A percentile compares a stretch with the other conserved stretches of the same genome.
These are phyloP conservation scores for Backusella tarrabulga DNA, from an alignment of 192 early-diverging fungal species.

Conservation along the genomic window DNA sequence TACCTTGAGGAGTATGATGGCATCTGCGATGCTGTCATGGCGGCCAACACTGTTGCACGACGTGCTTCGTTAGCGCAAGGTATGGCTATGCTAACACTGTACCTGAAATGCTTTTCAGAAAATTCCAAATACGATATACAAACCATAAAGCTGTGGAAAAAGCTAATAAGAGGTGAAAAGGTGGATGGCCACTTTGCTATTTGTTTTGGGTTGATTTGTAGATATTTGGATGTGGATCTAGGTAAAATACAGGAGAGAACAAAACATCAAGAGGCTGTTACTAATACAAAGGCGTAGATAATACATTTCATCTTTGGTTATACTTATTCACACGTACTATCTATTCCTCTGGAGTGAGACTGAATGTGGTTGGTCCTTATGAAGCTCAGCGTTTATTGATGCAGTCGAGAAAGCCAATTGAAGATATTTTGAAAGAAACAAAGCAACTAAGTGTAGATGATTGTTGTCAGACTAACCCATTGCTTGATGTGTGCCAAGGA, in stretches of 20 bases:
- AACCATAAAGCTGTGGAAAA: conserved; percentile 37
- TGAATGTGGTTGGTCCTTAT: conserved; percentile 90
- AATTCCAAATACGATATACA: conserved; percentile 11
- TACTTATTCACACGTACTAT: conserved; percentile 87
- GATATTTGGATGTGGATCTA: conserved; percentile 48
- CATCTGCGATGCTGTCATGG: conserved; percentile 35
- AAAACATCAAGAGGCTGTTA: not conserved
- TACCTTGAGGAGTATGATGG: conserved; percentile 29
- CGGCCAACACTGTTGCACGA: conserved; percentile 58
- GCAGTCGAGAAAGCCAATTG: conserved; percentile 51
- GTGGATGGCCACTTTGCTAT: conserved; percentile 76
- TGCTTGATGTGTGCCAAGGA: conserved; percentile 74
- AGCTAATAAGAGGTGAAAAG: conserved; percentile 31
- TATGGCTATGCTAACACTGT: conserved; percentile 63
- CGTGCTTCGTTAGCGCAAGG: conserved; percentile 70
- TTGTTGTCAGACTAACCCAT: conserved; percentile 64
- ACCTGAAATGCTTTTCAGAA: conserved; percentile 56
- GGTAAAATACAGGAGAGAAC: conserved; percentile 36
- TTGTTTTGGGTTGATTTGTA: conserved; percentile 73
- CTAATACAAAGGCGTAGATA: conserved; percentile 40
- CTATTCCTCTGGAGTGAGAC: conserved; percentile 82
- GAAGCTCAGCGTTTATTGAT: conserved; percentile 76
- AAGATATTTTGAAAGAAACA: conserved; percentile 46
- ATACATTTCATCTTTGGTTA: conserved; percentile 72
- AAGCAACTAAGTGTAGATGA: conserved; percentile 49